These are phyloP conservation scores for Phytophthora melonis DNA, from an alignment of 352 stramenopile genomes.

Conservation along the genomic window DNA sequence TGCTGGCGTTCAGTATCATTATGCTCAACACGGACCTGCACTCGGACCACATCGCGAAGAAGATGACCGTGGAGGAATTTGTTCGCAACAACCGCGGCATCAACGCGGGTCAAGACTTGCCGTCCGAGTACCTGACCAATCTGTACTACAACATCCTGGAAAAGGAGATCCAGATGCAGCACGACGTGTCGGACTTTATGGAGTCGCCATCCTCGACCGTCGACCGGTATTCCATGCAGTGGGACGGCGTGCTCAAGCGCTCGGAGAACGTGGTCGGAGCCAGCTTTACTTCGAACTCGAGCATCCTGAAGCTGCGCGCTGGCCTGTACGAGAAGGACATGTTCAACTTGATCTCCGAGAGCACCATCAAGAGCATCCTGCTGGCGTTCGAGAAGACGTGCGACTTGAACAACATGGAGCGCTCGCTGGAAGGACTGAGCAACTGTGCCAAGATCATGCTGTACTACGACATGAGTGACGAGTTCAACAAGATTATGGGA, in stretches of 20 bases:
- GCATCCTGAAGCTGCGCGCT: conserved; percentile 84
- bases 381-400: conserved; percentile 88
- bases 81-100: conserved; percentile 90
- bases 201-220: conserved; percentile 66
- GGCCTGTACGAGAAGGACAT: conserved; percentile 90
- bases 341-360: conserved; percentile 87
- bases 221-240: conserved; percentile 90
- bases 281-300: conserved; percentile 89
- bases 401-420: conserved; percentile 87
- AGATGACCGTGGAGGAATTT: conserved; percentile 91
- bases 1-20: conserved; percentile 98
- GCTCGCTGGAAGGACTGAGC: conserved; percentile 78
- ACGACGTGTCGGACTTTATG: conserved; percentile 87
- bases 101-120: conserved; percentile 82
- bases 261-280: conserved; percentile 89
- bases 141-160: conserved; percentile 87
- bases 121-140: conserved; percentile 70
- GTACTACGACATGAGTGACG: conserved; percentile 82
- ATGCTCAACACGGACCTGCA: conserved; percentile 99
- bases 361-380: conserved; percentile 82
- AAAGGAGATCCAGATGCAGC: conserved; percentile 91
- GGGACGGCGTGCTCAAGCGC: conserved; percentile 88
- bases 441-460: conserved; percentile 89
- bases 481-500: conserved; percentile 89
- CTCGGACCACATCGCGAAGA: conserved; percentile 90